A percentile compares a stretch with the other conserved stretches of the same genome.
Conservation (phyloP, 2,329 filamentous ascomycete genomes). For the Albifimbria verrucaria region DNA sequence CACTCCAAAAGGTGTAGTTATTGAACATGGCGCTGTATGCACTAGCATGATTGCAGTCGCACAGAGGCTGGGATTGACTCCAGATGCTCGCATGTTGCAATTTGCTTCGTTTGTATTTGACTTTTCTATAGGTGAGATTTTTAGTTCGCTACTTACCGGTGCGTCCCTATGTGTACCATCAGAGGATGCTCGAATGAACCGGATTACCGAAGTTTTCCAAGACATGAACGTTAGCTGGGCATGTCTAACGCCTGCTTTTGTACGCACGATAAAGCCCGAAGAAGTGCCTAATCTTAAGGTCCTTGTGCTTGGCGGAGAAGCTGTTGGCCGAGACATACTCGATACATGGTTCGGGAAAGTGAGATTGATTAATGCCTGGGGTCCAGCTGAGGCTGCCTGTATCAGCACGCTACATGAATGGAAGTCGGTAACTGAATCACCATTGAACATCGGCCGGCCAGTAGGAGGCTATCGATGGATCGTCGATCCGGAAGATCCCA, state of each 20-base stretch:
- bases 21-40: constrained; percentile 8
- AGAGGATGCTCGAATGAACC: not conserved
- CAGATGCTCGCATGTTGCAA: not conserved
- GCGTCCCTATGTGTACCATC: constrained; percentile 3
- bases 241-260: constrained; percentile 3
- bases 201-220: constrained; percentile 1
- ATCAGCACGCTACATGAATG: constrained; percentile 9
- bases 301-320: constrained; percentile 16
- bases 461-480: constrained; percentile 11
- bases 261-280: not conserved
- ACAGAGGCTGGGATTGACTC: not conserved
- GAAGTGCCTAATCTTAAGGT: constrained; percentile 5
- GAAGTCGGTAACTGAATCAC: not conserved
- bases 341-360: constrained; percentile 13
- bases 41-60: not conserved
- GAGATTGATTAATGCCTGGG: constrained; percentile 17
- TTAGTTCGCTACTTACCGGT: constrained; percentile 3
- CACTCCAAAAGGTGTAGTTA: constrained; percentile 43
- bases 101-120: constrained; percentile 5
- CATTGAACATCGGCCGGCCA: constrained; percentile 6
- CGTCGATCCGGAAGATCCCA: constrained; percentile 13
- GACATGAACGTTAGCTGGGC: not conserved
- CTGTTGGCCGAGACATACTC: constrained; percentile 10
- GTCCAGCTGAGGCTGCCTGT: constrained; percentile 14
- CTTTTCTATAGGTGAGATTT: constrained; percentile 3